These are phyloP conservation scores for Thymus mandschuricus DNA, from an alignment of 257 asterid species.

Conservation along the genomic window DNA sequence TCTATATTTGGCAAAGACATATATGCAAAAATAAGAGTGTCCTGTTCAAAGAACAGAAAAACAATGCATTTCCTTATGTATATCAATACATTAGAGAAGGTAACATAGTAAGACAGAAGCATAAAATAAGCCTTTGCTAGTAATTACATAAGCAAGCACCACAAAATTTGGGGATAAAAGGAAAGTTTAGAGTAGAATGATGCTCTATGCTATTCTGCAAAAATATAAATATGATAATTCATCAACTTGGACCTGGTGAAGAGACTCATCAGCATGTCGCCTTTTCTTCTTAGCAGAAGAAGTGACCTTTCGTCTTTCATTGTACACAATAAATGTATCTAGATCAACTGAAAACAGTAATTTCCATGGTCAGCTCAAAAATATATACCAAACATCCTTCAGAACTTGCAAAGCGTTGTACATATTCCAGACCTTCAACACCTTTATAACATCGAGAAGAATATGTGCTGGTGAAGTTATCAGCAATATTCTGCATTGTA, in stretches of 20 bases:
- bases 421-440: constrained; percentile 58
- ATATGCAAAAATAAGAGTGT: constrained; percentile 7
- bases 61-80: constrained; percentile 7
- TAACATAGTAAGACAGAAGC: too few relatives aligned
- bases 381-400: constrained; percentile 14
- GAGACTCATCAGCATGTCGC: constrained; percentile 58
- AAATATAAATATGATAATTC: constrained; percentile 23
- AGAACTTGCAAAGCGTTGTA: constrained; percentile 18
- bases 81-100: too few relatives aligned
- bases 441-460: constrained; percentile 72
- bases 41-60: neutral
- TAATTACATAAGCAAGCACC: constrained; percentile 27
- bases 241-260: constrained; percentile 78
- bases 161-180: constrained; percentile 18
- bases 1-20: constrained; percentile 11
- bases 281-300: constrained; percentile 97
- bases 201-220: constrained; percentile 25
- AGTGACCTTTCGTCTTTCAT: constrained; percentile 91
- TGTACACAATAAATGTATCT: constrained; percentile 88
- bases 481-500: constrained; percentile 99
- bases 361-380: constrained; percentile 23
- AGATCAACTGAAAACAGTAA: constrained; percentile 62
- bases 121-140: constrained; percentile 5
- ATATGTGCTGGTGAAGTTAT: constrained; percentile 63
- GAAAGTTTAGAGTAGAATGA: constrained; percentile 25